Base-by-base conservation (phyloP, 2,329 filamentous ascomycete genomes). In the Pyrenochaeta sp. region DNA sequence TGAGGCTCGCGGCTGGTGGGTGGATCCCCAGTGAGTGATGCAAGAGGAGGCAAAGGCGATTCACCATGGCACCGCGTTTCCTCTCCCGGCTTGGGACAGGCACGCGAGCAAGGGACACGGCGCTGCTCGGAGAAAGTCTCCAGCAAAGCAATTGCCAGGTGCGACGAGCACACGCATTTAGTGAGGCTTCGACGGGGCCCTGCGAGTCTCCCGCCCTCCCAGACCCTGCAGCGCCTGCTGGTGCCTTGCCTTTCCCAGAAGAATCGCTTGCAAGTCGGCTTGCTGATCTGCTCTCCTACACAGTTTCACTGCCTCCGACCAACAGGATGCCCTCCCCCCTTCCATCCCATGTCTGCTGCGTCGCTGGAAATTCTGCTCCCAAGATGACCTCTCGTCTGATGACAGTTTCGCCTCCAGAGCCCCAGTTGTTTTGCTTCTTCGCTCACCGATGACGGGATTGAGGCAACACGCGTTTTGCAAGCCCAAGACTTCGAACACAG, bases 91-190 rank as follows among this genome's bases (percentile, higher is more conserved):
- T n/a, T 13, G 35, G 35, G 21, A 38, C 23, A 28, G 23, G 35
- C 30, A 41, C 15, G 7, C 28, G 23, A 37, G 26, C 31, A 26
- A n/a, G 20, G 20, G 13, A 21, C 17, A 27, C 19, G 35, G 41
- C 42, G 31, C 30, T 13, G 35, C 21, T 22, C 43, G 47, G 47
- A 53, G 40, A 53, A 51, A 34, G 28, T 45, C 37, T 49, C 49
- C 47, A 36, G 18, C 21, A 24, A 23, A 35, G 23, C 7, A 22
- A 29, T 29, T 15, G 31, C 18, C 31, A n/a, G 31, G 20, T 21
- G 22, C 15, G 22, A 27, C 15, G 22, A 27, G 21, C 20, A 37
- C 6, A 14, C 27, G 15, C 20, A 15, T 27, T 15, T 15, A 46
- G 18, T 42, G 37, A 44, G 44, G 41, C 44, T 44, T 39, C 28